A percentile compares a stretch with the other conserved stretches of the same genome.
Conservation (phyloP, 108 stramenopile genomes). For the Craspedostauros australis region DNA sequence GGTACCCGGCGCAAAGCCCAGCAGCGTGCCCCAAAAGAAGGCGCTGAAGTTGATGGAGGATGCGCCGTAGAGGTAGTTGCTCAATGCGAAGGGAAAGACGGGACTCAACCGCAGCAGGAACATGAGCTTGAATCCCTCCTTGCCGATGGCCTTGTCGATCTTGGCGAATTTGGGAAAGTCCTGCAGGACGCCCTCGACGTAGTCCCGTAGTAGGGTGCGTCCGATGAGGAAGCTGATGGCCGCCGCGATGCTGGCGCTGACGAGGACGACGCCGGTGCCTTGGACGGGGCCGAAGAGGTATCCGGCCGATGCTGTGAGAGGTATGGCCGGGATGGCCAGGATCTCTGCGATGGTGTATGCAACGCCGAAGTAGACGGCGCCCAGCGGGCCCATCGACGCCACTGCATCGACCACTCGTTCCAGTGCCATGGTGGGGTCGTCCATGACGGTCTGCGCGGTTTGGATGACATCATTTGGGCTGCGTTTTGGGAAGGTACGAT, state of each 20-base stretch:
- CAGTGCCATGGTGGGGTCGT: constrained; percentile 22
- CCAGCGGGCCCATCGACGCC: constrained; percentile 32
- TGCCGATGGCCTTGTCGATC: constrained; percentile 79
- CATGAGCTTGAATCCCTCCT: constrained; percentile 88
- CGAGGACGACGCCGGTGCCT: constrained; percentile 72
- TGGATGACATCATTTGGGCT: constrained; percentile 3
- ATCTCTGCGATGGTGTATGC: constrained; percentile 71
- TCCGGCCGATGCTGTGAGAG: constrained; percentile 81
- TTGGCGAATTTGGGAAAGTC: constrained; percentile 67
- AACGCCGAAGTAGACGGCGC: constrained; percentile 28
- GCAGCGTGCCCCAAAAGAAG: constrained; percentile 64
- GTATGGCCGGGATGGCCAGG: constrained; percentile 76
- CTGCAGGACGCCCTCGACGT: constrained; percentile 49
- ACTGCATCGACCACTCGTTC: constrained; percentile 23
- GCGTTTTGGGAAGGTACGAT: too few species aligned
- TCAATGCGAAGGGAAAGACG: constrained; percentile 85
- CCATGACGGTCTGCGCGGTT: constrained; percentile 1
- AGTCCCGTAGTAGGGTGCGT: constrained; percentile 61
- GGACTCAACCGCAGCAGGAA: constrained; percentile 78
- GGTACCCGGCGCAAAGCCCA: constrained; percentile 80
- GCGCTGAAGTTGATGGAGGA: constrained; percentile 59
- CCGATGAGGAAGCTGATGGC: constrained; percentile 71
- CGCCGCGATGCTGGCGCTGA: constrained; percentile 67
- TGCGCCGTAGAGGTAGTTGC: constrained; percentile 88
- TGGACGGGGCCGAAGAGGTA: constrained; percentile 76